Base-by-base conservation (phyloP, 208 protist genomes). In the Strigomonas culicis region DNA sequence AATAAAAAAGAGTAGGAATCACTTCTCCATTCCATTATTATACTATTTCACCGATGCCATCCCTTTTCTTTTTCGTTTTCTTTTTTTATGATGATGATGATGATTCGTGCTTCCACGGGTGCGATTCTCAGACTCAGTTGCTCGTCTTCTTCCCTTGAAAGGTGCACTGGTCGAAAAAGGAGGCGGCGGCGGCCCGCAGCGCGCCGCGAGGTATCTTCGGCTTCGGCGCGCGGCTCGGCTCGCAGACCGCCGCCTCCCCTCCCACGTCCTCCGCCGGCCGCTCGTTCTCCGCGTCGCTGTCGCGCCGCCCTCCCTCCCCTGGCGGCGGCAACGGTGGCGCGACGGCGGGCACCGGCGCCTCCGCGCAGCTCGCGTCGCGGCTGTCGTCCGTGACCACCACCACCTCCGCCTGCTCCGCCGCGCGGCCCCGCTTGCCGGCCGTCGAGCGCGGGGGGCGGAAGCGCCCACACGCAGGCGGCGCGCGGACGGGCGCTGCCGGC, bases 361-460 rank as follows among this genome's bases (percentile, higher is more conserved):
- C n/a, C n/a, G n/a, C n/a, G n/a, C n/a, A n/a, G n/a, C n/a, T n/a
- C n/a, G n/a, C n/a, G 31, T 49, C 49, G 39, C 47, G 39, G 24
- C 58, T 61, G 58, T 74, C 68, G 43, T 63, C 62, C 22, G 69
- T 68, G 28, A 68, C 44, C 30, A 46, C 30, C 49, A 60, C 68
- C 21, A 74, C 57, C 28, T 61, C 69, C 17, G 69, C 57, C 62
- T 68, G 27, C 7, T 39, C 53, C 24, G 25, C 49, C 49, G 49
- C 4, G 21, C 25, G 25, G 4, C 11, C 53, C 31, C 25, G 53
- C 24, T 6, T 55, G 53, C 21, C n/a, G 15, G 11, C 53, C 10
- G 17, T 19, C 7, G 25, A 13, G 25, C 7, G 3, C 4, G 53
- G 25, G 53, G 53, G 21, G 25, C 19, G 21, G 53, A 34, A 59